Percentiles rank a stretch among this genome's conserved stretches.
These are phyloP conservation scores for Candida glucosophila DNA, from an alignment of 1,139 yeast genomes.

Conservation along the genomic window DNA sequence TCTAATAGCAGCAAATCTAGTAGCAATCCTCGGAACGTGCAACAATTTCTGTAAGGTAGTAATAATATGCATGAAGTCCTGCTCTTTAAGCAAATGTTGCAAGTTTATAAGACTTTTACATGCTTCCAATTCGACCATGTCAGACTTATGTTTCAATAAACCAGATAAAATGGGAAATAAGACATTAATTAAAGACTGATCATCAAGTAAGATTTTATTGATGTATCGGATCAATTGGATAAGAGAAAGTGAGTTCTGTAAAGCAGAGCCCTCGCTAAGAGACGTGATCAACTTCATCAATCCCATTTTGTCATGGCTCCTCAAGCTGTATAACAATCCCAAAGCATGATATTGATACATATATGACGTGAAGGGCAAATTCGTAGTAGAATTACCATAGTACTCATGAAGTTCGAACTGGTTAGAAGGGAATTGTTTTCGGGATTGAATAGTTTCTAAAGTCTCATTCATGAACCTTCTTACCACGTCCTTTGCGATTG, in stretches of 20 bases:
- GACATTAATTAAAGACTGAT: constrained; percentile 43
- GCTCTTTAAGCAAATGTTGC: constrained; percentile 49
- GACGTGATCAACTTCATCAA: constrained; percentile 83
- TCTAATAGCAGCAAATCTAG: constrained; percentile 90
- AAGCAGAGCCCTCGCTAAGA: constrained; percentile 51
- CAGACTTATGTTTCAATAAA: constrained; percentile 76
- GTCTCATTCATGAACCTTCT: constrained; percentile 91
- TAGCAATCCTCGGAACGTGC: constrained; percentile 82
- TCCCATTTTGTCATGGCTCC: constrained; percentile 92
- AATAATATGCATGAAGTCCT: constrained; percentile 58
- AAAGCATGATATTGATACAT: constrained; percentile 95
- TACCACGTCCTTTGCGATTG: constrained; percentile 85
- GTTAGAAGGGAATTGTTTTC: constrained; percentile 56
- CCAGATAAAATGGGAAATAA: constrained; percentile 59
- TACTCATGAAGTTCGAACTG: constrained; percentile 48
- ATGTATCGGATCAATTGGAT: constrained; percentile 82
- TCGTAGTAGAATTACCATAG: constrained; percentile 41
- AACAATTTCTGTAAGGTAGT: constrained; percentile 67
- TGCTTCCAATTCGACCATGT: constrained; percentile 91
- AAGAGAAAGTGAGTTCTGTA: constrained; percentile 69
- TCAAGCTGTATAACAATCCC: constrained; percentile 79
- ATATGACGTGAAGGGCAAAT: constrained; percentile 59
- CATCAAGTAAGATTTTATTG: constrained; percentile 57
- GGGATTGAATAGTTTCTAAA: constrained; percentile 72
- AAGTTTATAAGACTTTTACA: constrained; percentile 69